Evolutionary conservation across 805 yeast genomes (phyloP).

Genomic region (Metschnikowia proteae): DNA sequence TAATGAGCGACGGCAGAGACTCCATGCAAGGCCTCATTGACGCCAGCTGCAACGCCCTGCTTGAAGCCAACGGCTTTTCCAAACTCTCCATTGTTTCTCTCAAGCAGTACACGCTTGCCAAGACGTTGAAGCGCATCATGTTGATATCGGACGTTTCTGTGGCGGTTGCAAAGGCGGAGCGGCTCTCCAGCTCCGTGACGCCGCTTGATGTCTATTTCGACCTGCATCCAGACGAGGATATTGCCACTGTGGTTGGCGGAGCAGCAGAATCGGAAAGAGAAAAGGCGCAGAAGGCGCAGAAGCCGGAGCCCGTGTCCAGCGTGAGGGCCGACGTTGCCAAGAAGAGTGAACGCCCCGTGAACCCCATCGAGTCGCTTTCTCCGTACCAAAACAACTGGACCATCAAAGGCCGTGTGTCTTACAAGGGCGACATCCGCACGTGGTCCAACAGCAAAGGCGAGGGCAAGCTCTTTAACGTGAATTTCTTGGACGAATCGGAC

Average conservation of each 20-base stretch:
- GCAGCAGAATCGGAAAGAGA: slow-evolving; percentile 8
- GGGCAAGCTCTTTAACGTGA: slow-evolving; percentile 85
- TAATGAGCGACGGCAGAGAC: slow-evolving; percentile 39
- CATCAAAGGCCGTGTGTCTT: slow-evolving; percentile 86
- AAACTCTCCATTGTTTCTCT: slow-evolving; percentile 42
- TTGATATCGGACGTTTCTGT: slow-evolving; percentile 47
- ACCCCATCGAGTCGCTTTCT: slow-evolving; percentile 81
- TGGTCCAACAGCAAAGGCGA: slow-evolving; percentile 86
- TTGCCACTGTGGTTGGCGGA: slow-evolving; percentile 19
- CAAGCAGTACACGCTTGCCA: slow-evolving; percentile 41
- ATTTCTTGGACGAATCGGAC: slow-evolving; percentile 88
- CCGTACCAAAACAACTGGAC: slow-evolving; percentile 93
- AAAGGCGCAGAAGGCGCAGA: not conserved
- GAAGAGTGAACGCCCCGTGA: slow-evolving; percentile 30
- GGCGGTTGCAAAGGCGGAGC: slow-evolving; percentile 33
- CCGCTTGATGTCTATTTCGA: slow-evolving; percentile 56
- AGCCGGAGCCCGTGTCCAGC: slow-evolving; percentile 12
- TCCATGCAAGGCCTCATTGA: slow-evolving; percentile 37
- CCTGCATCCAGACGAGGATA: slow-evolving; percentile 55
- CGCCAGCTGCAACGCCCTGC: slow-evolving; percentile 41
- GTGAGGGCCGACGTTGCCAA: slow-evolving; percentile 3
- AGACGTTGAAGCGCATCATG: slow-evolving; percentile 46
- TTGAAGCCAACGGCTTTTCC: slow-evolving; percentile 40
- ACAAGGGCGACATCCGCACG: slow-evolving; percentile 80
- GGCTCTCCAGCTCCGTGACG: slow-evolving; percentile 33